Base-by-base conservation (phyloP, 306 rosid species). In the Macrotyloma uniflorum region DNA sequence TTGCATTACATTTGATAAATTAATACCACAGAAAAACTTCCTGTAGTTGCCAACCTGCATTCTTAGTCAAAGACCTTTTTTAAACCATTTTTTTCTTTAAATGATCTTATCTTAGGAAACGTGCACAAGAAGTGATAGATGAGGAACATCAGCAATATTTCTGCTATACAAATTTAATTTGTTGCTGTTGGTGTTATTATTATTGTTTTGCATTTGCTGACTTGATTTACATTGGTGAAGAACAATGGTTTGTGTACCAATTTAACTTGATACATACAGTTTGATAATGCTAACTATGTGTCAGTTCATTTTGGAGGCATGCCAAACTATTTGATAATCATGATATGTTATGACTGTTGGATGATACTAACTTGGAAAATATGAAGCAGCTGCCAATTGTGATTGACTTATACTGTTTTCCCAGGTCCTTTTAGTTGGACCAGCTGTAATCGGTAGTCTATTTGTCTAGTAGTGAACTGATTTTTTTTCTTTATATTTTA, bases 341-440 rank as follows among this genome's bases (percentile, higher is more conserved):
- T 58, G 54, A 35, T 74, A 40, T 74, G 42, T 77, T 78, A 74
- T 46, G 74, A 59, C 55, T 19, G n/a, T 35, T 35, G 70, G 49
- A 19, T 36, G 49, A 19, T 36, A 33, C 30, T 18, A 8, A 19
- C 36, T 33, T 64, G 47, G 69, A 18, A 64, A 64, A 64, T 36
- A 18, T 18, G 70, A 64, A 64, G 30, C 28, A 19, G 49, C 47
- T n/a, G 16, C 11, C 28, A 18, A 8, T 63, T n/a, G 28, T 9
- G 47, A 63, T 33, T 63, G 47, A 33, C 69, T 4, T 4, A 9
- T 33, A 35, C 47, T 10, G 51, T 38, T 40, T 38, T 5, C 51
- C 16, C 13, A 13, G 71, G 71, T 5, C 32, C 71, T 38, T 36
- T 66, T 66, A 33, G 26, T 64, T 64, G 28, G 28, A 64, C 47